A percentile compares a stretch with the other conserved stretches of the same genome.
These are phyloP conservation scores for Puccinia novopanici DNA, from an alignment of 1,284 basidiomycete genomes.

Conservation along the genomic window DNA sequence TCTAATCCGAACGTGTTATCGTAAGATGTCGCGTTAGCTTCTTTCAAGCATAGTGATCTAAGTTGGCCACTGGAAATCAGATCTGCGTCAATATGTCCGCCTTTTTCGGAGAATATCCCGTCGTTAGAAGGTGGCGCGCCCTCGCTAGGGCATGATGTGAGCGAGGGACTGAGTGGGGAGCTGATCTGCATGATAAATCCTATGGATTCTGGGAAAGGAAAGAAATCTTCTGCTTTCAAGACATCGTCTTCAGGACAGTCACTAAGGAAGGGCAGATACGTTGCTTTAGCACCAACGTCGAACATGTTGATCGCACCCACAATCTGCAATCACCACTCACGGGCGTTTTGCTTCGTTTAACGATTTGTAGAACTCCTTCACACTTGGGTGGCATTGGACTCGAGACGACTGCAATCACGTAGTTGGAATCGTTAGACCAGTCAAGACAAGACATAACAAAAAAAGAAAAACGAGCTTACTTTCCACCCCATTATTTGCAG, in stretches of 20 bases:
- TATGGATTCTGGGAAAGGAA: neutral
- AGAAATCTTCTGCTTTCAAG: constrained; percentile 30
- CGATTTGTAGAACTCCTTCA: constrained; percentile 27
- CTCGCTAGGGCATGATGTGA: neutral
- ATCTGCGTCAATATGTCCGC: neutral
- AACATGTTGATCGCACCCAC: neutral
- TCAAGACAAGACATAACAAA: neutral
- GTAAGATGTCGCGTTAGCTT: neutral
- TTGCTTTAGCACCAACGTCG: neutral
- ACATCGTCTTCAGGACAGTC: neutral
- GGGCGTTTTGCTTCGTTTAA: neutral
- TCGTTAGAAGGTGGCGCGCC: no score
- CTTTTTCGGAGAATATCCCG: neutral
- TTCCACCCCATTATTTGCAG: constrained; percentile 44
- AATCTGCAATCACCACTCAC: constrained; percentile 24
- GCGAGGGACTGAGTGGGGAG: neutral
- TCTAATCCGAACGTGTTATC: neutral
- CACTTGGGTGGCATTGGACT: constrained; percentile 26
- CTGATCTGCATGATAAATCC: neutral
- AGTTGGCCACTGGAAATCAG: constrained; percentile 18
- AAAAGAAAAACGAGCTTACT: constrained; percentile 6
- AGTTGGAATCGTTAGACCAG: neutral
- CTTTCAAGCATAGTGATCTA: constrained; percentile 11
- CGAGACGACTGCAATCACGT: constrained; percentile 15
- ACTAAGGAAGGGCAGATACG: neutral